Base-by-base conservation (phyloP, 345 rosid genomes). In the Salix exigua region DNA sequence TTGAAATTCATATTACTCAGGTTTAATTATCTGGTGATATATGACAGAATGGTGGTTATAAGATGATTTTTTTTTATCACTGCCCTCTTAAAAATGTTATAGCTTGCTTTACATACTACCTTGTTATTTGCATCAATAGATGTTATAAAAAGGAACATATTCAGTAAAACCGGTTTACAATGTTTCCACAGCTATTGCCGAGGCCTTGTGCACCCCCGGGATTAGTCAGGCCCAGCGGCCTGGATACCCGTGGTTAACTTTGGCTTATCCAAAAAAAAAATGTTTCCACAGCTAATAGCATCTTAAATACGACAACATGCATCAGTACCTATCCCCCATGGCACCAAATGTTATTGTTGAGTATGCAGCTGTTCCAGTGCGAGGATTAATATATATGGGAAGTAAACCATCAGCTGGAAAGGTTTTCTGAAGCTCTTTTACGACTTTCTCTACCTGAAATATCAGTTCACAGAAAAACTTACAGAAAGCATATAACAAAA, bases 271-370 rank as follows among this genome's bases (percentile, higher is more conserved):
- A n/a, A n/a, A n/a, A n/a, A n/a, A n/a, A n/a, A n/a, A n/a, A n/a
- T n/a, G n/a, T n/a, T n/a, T n/a, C n/a, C 14, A n/a, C 23, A 38
- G 53, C 26, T 12, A 31, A 60, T 25, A 48, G 28, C 70, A 68
- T 61, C 33, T 46, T 68, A 48, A 73, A 66, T 44, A 44, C 16
- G 12, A 44, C 17, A 46, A 46, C 14, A 68, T 31, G 17, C 46
- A 5, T 46, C 42, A 55, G 73, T 84, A 96, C 99, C 99, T 93
- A 79, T 96, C 99, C 74, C 99, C 98, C 99, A 93, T 96, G 75
- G 99, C 98, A 83, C 99, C 99, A 82, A 93, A 96, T 72, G 99
- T 96, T 67, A 92, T 91, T 51, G 92, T 80, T 2, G 98, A 85
- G 85, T 85, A 84, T 4, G 99, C 80, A 64, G 90, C 78, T 21